Percentiles rank a stretch among this genome's conserved stretches.
phyloP scores from a whole-genome alignment of 306 rosid genomes.

The Pterocarpus macrocarpus region DNA sequence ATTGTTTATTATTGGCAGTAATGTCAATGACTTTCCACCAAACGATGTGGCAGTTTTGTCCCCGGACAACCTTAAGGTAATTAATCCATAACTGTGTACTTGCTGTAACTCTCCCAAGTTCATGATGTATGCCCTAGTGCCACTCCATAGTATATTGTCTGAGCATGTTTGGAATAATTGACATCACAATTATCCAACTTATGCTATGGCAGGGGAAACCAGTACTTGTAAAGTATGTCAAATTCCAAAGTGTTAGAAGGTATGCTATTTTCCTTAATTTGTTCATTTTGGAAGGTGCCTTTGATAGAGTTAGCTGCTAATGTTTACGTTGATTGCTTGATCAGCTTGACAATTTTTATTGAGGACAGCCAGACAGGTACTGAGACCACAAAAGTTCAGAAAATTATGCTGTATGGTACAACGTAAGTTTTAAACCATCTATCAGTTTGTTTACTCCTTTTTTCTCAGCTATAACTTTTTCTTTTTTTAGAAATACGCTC shows the following conservation, averaged over 20 bases:
- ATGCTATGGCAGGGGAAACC: conserved; percentile 80
- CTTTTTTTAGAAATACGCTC: not conserved
- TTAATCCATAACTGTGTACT: conserved; percentile 28
- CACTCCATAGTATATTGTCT: conserved; percentile 43
- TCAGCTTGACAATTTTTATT: conserved; percentile 90
- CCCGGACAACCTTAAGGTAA: conserved; percentile 78
- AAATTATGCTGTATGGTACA: conserved; percentile 80
- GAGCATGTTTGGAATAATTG: conserved; percentile 11
- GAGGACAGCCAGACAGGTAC: conserved; percentile 92
- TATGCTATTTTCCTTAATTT: conserved; percentile 45
- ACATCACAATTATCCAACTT: conserved; percentile 19
- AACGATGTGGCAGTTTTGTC: conserved; percentile 74
- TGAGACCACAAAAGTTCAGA: conserved; percentile 84
- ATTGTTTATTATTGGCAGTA: conserved; percentile 67
- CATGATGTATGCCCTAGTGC: conserved; percentile 37
- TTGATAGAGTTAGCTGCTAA: conserved; percentile 34
- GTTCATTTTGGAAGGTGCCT: conserved; percentile 19
- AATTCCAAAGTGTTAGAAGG: conserved; percentile 99
- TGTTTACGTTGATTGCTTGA: conserved; percentile 45
- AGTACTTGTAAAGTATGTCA: conserved; percentile 79
- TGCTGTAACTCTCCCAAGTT: conserved; percentile 7
- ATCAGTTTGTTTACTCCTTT: not conserved
- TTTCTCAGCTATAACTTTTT: conserved; percentile 16
- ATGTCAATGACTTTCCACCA: conserved; percentile 88
- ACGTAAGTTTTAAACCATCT: conserved; percentile 71